These are phyloP conservation scores for Coelastrella sp. DNA, from an alignment of 139 green algal species.

Conservation along the genomic window DNA sequence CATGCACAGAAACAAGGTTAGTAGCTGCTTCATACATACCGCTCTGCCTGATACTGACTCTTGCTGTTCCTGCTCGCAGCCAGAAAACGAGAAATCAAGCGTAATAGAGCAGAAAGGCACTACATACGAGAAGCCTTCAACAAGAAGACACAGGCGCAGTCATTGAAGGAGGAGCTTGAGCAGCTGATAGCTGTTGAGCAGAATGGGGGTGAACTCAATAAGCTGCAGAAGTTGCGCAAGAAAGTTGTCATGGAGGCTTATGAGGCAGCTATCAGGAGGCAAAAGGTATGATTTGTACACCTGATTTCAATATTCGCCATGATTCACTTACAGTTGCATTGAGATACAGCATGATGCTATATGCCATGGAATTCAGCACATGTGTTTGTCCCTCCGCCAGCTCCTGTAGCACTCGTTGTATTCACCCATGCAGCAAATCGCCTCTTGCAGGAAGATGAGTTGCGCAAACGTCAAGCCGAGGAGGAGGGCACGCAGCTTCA, in stretches of 20 bases:
- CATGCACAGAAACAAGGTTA: too few species aligned
- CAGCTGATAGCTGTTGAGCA: constrained; percentile 84
- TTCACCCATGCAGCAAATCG: too few species aligned
- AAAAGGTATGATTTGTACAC: too few species aligned
- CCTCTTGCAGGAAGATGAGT: constrained; percentile 59
- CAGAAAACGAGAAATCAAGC: constrained; percentile 82
- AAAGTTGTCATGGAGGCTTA: constrained; percentile 88
- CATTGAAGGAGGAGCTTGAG: constrained; percentile 76
- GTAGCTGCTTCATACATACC: not conserved
- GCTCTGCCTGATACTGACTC: not conserved
- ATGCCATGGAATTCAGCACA: too few species aligned
- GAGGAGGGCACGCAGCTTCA: constrained; percentile 44
- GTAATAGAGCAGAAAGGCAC: constrained; percentile 90
- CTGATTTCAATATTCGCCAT: too few species aligned
- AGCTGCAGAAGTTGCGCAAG: constrained; percentile 82
- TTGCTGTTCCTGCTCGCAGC: constrained; percentile 46
- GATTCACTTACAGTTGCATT: too few species aligned
- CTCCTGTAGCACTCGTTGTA: too few species aligned
- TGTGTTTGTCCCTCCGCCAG: too few species aligned
- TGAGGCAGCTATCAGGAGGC: constrained; percentile 79
- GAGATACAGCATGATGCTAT: too few species aligned
- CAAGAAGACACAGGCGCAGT: constrained; percentile 66
- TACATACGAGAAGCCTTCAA: constrained; percentile 77
- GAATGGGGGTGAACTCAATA: constrained; percentile 64
- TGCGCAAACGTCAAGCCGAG: constrained; percentile 35